Percentiles rank a stretch among this genome's conserved stretches.
Conservation (phyloP, 2,329 filamentous ascomycete species). For the Didymella arachidicola region DNA sequence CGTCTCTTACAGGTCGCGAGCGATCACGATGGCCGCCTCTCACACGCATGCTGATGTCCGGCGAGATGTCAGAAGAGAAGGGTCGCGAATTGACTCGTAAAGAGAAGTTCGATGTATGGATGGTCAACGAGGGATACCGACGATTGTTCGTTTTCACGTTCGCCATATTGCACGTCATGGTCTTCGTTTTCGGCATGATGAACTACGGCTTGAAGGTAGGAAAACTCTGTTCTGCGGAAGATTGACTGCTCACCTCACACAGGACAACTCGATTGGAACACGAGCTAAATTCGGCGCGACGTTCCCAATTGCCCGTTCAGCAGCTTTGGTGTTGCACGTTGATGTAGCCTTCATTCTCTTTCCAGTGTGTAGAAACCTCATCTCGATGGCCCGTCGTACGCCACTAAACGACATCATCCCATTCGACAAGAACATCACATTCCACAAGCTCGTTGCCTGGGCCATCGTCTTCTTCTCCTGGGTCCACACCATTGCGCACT, state of each 20-base stretch:
- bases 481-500: constrained; percentile 85
- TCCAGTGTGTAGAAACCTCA: constrained; percentile 83
- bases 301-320: constrained; percentile 77
- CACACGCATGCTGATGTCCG: constrained; percentile 81
- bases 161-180: constrained; percentile 74
- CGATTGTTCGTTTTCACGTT: constrained; percentile 84
- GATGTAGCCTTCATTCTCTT: constrained; percentile 82
- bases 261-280: constrained; percentile 70
- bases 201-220: constrained; percentile 75
- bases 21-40: constrained; percentile 83
- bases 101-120: constrained; percentile 83
- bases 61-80: constrained; percentile 78
- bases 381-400: constrained; percentile 80
- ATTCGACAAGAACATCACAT: constrained; percentile 89
- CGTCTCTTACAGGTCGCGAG: constrained; percentile 59
- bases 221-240: not conserved
- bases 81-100: constrained; percentile 71
- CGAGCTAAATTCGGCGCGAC: constrained; percentile 76
- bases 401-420: constrained; percentile 86
- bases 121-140: constrained; percentile 87
- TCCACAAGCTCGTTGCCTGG: constrained; percentile 85
- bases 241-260: constrained; percentile 20
- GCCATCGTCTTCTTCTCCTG: constrained; percentile 89
- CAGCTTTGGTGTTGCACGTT: constrained; percentile 80
- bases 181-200: constrained; percentile 81